phyloP scores from a whole-genome alignment of 2,329 filamentous ascomycete genomes.

The Diaporthe helianthi region DNA sequence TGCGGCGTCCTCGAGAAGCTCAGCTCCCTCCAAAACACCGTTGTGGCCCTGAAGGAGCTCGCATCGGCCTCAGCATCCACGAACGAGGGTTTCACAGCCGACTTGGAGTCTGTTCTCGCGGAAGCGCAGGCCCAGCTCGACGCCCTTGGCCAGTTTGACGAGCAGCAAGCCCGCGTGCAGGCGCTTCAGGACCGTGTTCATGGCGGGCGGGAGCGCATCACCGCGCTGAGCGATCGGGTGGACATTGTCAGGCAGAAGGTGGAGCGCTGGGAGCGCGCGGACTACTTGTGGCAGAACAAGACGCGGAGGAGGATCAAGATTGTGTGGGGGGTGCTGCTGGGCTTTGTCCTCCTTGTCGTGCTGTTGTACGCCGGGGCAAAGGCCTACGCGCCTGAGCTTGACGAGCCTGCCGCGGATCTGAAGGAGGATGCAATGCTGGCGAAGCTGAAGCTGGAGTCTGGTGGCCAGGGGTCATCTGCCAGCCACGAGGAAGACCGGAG shows the following conservation, averaged over 20 bases:
- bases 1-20: constrained; percentile 76
- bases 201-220: constrained; percentile 64
- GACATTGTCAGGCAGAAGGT: constrained; percentile 69
- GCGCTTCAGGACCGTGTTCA: constrained; percentile 68
- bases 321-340: constrained; percentile 66
- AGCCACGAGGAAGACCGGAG: constrained; percentile 38
- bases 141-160: constrained; percentile 66
- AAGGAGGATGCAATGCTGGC: constrained; percentile 26
- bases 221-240: constrained; percentile 67
- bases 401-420: constrained; percentile 29
- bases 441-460: constrained; percentile 27
- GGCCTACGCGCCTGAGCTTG: constrained; percentile 26
- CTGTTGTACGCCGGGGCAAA: constrained; percentile 48
- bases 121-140: constrained; percentile 69
- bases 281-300: constrained; percentile 72
- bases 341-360: constrained; percentile 55
- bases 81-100: constrained; percentile 64
- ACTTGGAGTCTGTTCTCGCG: constrained; percentile 63
- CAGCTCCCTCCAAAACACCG: constrained; percentile 67
- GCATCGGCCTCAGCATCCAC: constrained; percentile 65
- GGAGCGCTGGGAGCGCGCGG: constrained; percentile 71
- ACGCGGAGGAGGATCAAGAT: constrained; percentile 68
- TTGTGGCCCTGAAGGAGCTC: constrained; percentile 71
- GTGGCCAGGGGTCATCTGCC: not conserved
- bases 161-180: constrained; percentile 69